Evolutionary conservation across 257 asterid species (phyloP).

Genomic region (Echium plantagineum): DNA sequence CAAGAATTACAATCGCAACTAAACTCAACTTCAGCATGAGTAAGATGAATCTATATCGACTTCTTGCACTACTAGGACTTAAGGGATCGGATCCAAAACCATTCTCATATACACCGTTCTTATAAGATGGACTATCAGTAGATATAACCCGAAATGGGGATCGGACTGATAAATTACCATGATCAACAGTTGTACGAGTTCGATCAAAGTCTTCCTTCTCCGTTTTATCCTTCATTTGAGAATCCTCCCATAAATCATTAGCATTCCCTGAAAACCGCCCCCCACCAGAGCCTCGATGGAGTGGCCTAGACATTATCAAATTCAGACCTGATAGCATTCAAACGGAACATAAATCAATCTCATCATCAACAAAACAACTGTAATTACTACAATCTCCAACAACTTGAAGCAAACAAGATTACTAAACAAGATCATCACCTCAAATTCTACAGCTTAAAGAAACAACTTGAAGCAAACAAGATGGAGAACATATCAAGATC

Average conservation of each 20-base stretch:
- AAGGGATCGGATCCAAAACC: slow-evolving; percentile 64
- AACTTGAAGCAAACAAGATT: background rate
- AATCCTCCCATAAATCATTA: slow-evolving; percentile 59
- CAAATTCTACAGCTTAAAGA: background rate
- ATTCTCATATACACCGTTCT: slow-evolving; percentile 45
- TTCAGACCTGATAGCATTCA: slow-evolving; percentile 37
- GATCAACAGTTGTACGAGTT: slow-evolving; percentile 6
- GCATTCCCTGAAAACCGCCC: slow-evolving; percentile 43
- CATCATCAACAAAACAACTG: background rate
- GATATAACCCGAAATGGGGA: slow-evolving; percentile 48
- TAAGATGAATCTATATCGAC: slow-evolving; percentile 45
- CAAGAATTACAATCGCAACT: slow-evolving; percentile 64
- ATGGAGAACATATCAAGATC: background rate
- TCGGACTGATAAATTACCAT: slow-evolving; percentile 22
- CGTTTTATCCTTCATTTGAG: slow-evolving; percentile 66
- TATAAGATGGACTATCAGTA: slow-evolving; percentile 44
- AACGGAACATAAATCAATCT: slow-evolving; percentile 11
- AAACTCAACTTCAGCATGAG: slow-evolving; percentile 55
- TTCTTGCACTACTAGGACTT: slow-evolving; percentile 45
- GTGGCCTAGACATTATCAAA: slow-evolving; percentile 65
- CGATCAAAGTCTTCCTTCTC: slow-evolving; percentile 74
- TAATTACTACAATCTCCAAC: background rate
- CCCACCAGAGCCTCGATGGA: slow-evolving; percentile 74
- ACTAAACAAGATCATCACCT: background rate
- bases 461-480: background rate